Conservation (phyloP, 495 filamentous ascomycete species). For the Hypoxylon cercidicola region DNA sequence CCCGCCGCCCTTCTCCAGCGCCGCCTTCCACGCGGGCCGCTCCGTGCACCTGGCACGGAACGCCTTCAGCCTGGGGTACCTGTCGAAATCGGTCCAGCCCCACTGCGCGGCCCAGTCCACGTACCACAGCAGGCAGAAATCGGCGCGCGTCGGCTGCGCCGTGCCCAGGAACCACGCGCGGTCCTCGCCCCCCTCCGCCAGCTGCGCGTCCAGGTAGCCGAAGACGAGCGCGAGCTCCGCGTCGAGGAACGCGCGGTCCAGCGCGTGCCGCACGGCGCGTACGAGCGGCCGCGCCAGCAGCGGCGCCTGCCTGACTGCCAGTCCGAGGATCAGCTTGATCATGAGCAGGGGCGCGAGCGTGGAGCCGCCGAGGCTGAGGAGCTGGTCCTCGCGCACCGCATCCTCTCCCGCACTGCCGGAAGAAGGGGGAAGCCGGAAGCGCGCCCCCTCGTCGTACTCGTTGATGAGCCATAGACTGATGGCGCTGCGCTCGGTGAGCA, state of each 20-base stretch:
- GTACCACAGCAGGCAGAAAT: conserved; percentile 40
- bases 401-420: conserved; percentile 21
- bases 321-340: conserved; percentile 25
- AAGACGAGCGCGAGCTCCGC: conserved; percentile 16
- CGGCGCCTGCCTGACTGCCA: conserved; percentile 11
- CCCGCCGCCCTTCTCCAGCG: conserved; percentile 47
- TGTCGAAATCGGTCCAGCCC: conserved; percentile 34
- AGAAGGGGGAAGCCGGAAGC: conserved; percentile 19
- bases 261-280: neutral
- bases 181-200: conserved; percentile 3
- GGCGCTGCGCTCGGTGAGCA: conserved; percentile 39
- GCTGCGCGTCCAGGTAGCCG: conserved; percentile 26
- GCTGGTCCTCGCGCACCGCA: conserved; percentile 40
- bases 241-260: conserved; percentile 26
- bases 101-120: conserved; percentile 36
- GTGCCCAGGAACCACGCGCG: conserved; percentile 39
- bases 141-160: conserved; percentile 33
- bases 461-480: conserved; percentile 42
- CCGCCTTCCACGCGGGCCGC: conserved; percentile 42
- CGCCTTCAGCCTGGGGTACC: conserved; percentile 37
- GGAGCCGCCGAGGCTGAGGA: conserved; percentile 28
- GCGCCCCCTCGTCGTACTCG: conserved; percentile 33
- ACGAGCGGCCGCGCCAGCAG: conserved; percentile 24
- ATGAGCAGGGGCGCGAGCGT: conserved; percentile 19
- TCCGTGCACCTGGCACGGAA: conserved; percentile 35